phyloP scores from a whole-genome alignment of 371 early-diverging fungal species.

The Apophysomyces elegans region DNA sequence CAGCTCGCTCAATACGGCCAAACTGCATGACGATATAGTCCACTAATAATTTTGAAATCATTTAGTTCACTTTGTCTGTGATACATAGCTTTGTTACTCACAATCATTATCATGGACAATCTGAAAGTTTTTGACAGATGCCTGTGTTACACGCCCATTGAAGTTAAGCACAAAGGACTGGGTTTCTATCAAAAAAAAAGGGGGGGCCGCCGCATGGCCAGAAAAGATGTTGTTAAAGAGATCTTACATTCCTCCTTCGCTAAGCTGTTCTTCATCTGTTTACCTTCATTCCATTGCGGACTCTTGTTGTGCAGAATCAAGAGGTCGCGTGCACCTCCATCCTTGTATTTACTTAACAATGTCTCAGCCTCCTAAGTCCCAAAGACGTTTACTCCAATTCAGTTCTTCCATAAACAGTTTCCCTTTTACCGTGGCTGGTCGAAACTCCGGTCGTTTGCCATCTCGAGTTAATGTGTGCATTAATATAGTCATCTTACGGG shows the following conservation, averaged over 20 bases:
- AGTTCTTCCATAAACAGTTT: not conserved
- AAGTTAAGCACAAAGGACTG: conserved; percentile 96
- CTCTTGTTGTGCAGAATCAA: conserved; percentile 85
- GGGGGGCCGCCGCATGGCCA: too few relatives aligned
- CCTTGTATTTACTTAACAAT: conserved; percentile 63
- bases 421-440: conserved; percentile 56
- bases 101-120: conserved; percentile 90
- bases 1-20: conserved; percentile 82
- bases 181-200: conserved; percentile 64
- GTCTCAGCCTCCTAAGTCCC: conserved; percentile 66
- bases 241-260: too few relatives aligned
- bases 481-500: conserved; percentile 90
- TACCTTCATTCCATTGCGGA: conserved; percentile 94
- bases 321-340: conserved; percentile 63
- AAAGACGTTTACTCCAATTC: not conserved
- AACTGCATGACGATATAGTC: conserved; percentile 97
- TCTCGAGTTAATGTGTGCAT: conserved; percentile 73
- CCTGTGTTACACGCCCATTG: conserved; percentile 90
- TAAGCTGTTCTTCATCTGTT: not conserved
- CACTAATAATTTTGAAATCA: conserved; percentile 48
- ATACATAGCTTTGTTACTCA: conserved; percentile 43
- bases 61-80: not conserved
- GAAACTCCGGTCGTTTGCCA: conserved; percentile 65
- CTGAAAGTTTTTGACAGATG: conserved; percentile 98
- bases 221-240: too few relatives aligned